Base-by-base conservation (phyloP, 768 basidiomycete genomes). In the Russula emetica region DNA sequence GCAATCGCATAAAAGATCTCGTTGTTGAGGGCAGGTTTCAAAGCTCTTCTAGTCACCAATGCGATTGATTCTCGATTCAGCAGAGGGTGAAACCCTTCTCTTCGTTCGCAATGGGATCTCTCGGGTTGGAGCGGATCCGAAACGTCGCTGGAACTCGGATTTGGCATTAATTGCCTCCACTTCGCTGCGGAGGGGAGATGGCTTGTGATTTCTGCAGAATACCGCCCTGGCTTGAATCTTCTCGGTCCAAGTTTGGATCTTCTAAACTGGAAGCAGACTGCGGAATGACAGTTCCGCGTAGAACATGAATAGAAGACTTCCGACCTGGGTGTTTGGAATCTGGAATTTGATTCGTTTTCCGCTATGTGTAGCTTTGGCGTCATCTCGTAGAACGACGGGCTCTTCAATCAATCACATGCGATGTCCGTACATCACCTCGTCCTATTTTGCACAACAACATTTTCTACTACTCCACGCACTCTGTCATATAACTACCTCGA, bases 351-450 rank as follows among this genome's bases (percentile, higher is more conserved):
- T 8, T n/a, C 44, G 0, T 34, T 18, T 38, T 14, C n/a, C 20
- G n/a, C n/a, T 36, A 7, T 28, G 20, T 28, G 8, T 28, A 42
- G 0, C 50, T 30, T 30, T 3, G 18, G 26, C 30, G 22, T 55
- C 13, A 36, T 38, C 9, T 44, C n/a, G 2, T 10, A 11, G 28
- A 14, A 30, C n/a, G 36, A 52, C 20, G 60, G 42, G 20, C 18
- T 47, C 16, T 22, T 26, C 11, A 24, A 69, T 47, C 59, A 58
- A 64, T 50, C 59, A 53, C 53, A 59, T 66, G 55, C 52, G 30
- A 14, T 20, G 47, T 50, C 14, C 52, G 7, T 51, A 14, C 24
- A 9, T 60, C 53, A 55, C 10, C 22, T 49, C 47, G 13, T 40
- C 40, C 52, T 32, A 0, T 28, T 26, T 61, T 61, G 53, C 18